Conservation (phyloP, 805 yeast species). For the Lachancea waltii region DNA sequence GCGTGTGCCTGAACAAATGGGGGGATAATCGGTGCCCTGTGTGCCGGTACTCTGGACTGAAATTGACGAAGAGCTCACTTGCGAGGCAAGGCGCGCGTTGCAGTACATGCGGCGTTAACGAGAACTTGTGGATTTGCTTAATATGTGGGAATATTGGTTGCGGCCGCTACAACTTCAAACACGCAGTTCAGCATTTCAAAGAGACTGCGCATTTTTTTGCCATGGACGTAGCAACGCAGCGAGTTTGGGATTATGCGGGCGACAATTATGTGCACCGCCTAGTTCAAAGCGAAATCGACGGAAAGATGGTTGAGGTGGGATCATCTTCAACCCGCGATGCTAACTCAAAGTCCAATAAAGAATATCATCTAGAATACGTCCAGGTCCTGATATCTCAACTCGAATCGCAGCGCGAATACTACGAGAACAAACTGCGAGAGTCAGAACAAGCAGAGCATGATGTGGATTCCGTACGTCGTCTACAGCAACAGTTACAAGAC, state of each 20-base stretch:
- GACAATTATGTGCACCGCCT: constrained; percentile 85
- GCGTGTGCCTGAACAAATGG: constrained; percentile 84
- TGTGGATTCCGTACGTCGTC: constrained; percentile 12
- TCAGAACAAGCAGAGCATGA: constrained; percentile 10
- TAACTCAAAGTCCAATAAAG: constrained; percentile 38
- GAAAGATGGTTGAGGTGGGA: constrained; percentile 77
- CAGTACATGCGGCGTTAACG: constrained; percentile 47
- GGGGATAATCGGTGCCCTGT: constrained; percentile 87
- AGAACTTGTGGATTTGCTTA: constrained; percentile 81
- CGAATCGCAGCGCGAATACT: constrained; percentile 80
- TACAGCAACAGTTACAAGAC: constrained; percentile 18
- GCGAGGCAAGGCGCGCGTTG: constrained; percentile 39
- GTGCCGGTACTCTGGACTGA: constrained; percentile 64
- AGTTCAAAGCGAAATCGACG: constrained; percentile 79
- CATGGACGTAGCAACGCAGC: constrained; percentile 75
- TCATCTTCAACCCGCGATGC: constrained; percentile 15
- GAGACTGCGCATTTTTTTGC: constrained; percentile 81
- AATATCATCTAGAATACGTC: constrained; percentile 73
- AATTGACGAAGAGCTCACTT: constrained; percentile 17
- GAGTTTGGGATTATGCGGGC: constrained; percentile 94
- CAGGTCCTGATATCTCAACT: constrained; percentile 71
- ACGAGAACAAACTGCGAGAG: constrained; percentile 47
- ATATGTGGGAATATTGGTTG: constrained; percentile 92
- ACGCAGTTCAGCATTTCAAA: constrained; percentile 77
- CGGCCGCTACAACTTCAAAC: constrained; percentile 79